Percentiles rank a stretch among this genome's conserved stretches.
Conservation (phyloP, 2,329 filamentous ascomycete genomes). For the Amesomyces nigricolor region DNA sequence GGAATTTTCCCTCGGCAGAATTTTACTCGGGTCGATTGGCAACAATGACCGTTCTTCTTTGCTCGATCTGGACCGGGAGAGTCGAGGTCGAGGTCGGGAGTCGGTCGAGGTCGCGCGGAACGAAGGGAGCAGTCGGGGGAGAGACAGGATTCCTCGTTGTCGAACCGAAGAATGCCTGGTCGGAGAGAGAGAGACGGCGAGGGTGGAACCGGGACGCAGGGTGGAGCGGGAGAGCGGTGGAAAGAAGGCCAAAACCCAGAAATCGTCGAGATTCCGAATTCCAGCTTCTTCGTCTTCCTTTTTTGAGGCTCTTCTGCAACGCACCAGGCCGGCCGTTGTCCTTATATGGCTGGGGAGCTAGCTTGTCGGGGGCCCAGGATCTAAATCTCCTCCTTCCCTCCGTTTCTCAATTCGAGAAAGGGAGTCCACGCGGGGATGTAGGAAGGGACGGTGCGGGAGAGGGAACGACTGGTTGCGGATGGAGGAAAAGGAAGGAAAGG, state of each 20-base stretch:
- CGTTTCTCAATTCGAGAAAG: constrained; percentile 30
- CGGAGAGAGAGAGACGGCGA: constrained; percentile 12
- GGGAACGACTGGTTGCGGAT: constrained; percentile 50
- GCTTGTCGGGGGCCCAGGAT: constrained; percentile 28
- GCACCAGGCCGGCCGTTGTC: constrained; percentile 25
- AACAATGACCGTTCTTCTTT: constrained; percentile 6
- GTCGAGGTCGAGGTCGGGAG: constrained; percentile 13
- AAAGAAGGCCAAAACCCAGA: constrained; percentile 15
- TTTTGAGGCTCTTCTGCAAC: constrained; percentile 11
- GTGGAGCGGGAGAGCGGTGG: constrained; percentile 20
- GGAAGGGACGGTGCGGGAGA: constrained; percentile 47
- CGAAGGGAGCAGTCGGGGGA: constrained; percentile 35
- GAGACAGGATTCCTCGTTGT: constrained; percentile 39
- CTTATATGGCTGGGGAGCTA: constrained; percentile 28
- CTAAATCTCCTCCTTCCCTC: constrained; percentile 33
- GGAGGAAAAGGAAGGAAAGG: constrained; percentile 33
- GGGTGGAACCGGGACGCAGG: constrained; percentile 16
- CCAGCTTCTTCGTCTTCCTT: constrained; percentile 11
- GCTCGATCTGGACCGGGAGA: constrained; percentile 1
- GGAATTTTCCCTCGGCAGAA: constrained; percentile 1
- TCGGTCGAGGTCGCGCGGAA: constrained; percentile 20
- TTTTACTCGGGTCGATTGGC: not conserved
- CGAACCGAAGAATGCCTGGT: constrained; percentile 40
- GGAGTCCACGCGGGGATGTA: constrained; percentile 28
- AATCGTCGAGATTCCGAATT: constrained; percentile 15